Base-by-base conservation (phyloP, 192 early-diverging fungal genomes). In the Backusella circina region DNA sequence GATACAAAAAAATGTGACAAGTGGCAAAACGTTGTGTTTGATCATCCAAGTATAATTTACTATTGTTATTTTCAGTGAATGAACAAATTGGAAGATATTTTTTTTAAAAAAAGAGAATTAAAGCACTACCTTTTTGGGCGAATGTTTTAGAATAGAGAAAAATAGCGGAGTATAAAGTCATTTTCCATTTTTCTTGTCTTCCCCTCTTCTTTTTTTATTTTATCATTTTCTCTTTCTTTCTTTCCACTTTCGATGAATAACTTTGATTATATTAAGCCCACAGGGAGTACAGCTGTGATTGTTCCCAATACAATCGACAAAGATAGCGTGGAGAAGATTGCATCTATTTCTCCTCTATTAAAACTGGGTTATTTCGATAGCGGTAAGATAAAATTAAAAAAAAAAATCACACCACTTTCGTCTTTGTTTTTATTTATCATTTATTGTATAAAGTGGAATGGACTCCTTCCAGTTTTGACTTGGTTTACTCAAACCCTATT, bases 401-500 rank as follows among this genome's bases (percentile, higher is more conserved):
- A 57, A 54, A 57, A 57, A 57, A 57, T 28, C 54, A 26, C 23
- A 26, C 54, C 54, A 57, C 18, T 47, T 47, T 47, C 16, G 44
- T 47, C 26, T 57, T 57, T 8, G n/a, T 54, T 54, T 21, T 26
- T 57, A 10, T 57, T 26, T 57, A 57, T 44, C 6, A 15, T 12
- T 12, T 44, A 0, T 44, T 15, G 12, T 3, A 54, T 57, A 57
- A 57, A 57, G 54, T 57, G 23, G 21, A 57, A 57, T 57, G 54
- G 54, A 10, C 23, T 2, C 54, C 54, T 28, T 84, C 89, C 16
- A 79, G 84, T 5, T 91, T 89, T 57, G 92, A 93, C 79, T 51
- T 80, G 33, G 84, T 90, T 21, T 84, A 93, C 41, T 85, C 89
- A 12, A 86, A 88, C 70, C 75, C 85, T 72, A 76, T 85, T 38